These are phyloP conservation scores for Sugiyamaella japonica DNA, from an alignment of 1,139 yeast genomes.

Conservation along the genomic window DNA sequence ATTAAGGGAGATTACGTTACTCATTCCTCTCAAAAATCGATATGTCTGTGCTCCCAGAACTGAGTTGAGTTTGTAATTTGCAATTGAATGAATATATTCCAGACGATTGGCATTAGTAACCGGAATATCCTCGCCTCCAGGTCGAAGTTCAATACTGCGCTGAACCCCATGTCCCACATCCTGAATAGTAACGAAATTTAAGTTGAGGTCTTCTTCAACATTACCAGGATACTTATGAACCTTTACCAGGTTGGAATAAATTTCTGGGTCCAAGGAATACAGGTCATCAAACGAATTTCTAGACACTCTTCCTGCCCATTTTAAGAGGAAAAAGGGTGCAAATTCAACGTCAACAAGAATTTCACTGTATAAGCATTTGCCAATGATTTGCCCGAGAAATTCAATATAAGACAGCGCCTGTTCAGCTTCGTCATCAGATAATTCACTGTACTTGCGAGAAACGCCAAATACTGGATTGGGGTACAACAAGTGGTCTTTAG, in stretches of 20 bases:
- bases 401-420: constrained; percentile 48
- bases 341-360: constrained; percentile 79
- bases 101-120: constrained; percentile 66
- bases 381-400: constrained; percentile 79
- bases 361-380: constrained; percentile 86
- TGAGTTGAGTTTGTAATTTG: constrained; percentile 75
- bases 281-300: constrained; percentile 76
- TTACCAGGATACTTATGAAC: constrained; percentile 56
- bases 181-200: constrained; percentile 65
- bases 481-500: constrained; percentile 60
- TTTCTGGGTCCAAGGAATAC: constrained; percentile 63
- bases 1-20: constrained; percentile 61
- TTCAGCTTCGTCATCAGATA: constrained; percentile 33
- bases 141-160: constrained; percentile 56
- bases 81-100: constrained; percentile 73
- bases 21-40: constrained; percentile 70
- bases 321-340: constrained; percentile 82
- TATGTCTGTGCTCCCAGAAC: constrained; percentile 59
- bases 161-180: constrained; percentile 42
- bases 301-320: constrained; percentile 52
- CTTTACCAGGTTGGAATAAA: constrained; percentile 66
- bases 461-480: constrained; percentile 66
- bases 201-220: constrained; percentile 59
- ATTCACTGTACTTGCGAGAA: constrained; percentile 20
- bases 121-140: constrained; percentile 54